phyloP scores from a whole-genome alignment of 192 early-diverging fungal species.

The Umbelopsis sp. region DNA sequence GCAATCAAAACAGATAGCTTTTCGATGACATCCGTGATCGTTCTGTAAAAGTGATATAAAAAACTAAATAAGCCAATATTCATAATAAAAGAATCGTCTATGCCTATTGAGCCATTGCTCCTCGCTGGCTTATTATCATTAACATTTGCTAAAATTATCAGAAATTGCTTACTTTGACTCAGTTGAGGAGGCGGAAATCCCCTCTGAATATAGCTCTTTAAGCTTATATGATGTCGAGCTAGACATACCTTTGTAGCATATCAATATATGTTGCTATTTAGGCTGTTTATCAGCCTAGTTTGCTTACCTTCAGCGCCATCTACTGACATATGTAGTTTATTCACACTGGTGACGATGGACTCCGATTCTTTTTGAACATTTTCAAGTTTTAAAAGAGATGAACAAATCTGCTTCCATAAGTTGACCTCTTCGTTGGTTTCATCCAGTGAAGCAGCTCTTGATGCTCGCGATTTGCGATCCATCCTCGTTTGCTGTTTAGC shows the following conservation, averaged over 20 bases:
- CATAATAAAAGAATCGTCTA: background rate
- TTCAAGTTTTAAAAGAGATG: slow-evolving; percentile 40
- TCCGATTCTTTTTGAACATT: slow-evolving; percentile 35
- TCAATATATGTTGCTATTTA: background rate
- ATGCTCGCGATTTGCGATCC: slow-evolving; percentile 43
- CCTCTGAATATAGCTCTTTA: slow-evolving; percentile 21
- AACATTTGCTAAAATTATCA: background rate
- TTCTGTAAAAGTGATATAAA: slow-evolving; percentile 12
- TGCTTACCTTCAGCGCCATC: slow-evolving; percentile 31
- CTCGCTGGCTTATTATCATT: background rate
- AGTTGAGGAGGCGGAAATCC: slow-evolving; percentile 17
- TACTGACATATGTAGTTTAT: slow-evolving; percentile 28
- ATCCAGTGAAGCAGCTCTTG: slow-evolving; percentile 38
- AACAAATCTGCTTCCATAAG: slow-evolving; percentile 41
- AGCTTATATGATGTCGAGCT: slow-evolving; percentile 5
- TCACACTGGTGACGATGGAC: slow-evolving; percentile 35
- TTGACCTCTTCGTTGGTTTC: slow-evolving; percentile 40
- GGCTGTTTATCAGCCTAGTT: background rate
- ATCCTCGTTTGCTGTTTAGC: slow-evolving; percentile 21
- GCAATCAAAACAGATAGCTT: slow-evolving; percentile 34
- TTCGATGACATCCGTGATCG: slow-evolving; percentile 37
- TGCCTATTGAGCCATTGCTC: background rate
- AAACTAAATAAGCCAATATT: background rate
- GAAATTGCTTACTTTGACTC: slow-evolving; percentile 22
- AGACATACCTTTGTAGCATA: background rate